Percentiles rank a stretch among this genome's conserved stretches.
phyloP scores from a whole-genome alignment of 2,329 filamentous ascomycete genomes.

The Arthroderma sp. region DNA sequence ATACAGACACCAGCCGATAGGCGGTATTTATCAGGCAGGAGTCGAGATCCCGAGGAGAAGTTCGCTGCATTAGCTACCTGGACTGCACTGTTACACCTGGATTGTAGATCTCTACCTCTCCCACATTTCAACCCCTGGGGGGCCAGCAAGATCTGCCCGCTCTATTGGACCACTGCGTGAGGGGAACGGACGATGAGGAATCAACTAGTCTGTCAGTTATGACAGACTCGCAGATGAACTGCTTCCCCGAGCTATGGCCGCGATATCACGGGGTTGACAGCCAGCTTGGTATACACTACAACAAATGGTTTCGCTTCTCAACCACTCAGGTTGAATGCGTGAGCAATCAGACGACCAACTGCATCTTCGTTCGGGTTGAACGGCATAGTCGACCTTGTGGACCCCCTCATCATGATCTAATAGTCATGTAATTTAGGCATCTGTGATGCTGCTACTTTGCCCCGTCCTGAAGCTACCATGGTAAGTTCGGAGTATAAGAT shows the following conservation, averaged over 20 bases:
- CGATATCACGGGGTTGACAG: neutral
- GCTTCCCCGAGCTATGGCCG: neutral
- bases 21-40: neutral
- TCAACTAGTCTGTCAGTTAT: neutral
- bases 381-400: neutral
- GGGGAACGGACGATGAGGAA: neutral
- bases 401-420: neutral
- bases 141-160: neutral
- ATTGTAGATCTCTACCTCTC: neutral
- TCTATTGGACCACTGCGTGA: neutral
- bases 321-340: neutral
- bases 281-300: neutral
- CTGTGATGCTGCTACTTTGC: neutral
- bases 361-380: neutral
- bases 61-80: neutral
- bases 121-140: neutral
- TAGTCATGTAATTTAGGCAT: neutral
- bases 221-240: neutral
- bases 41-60: neutral
- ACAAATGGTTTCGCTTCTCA: neutral
- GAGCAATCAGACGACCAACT: neutral
- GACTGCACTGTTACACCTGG: neutral
- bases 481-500: neutral
- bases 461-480: neutral
- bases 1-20: neutral